Base-by-base conservation (phyloP, 1,284 basidiomycete genomes). In the Moniliophthora roreri region DNA sequence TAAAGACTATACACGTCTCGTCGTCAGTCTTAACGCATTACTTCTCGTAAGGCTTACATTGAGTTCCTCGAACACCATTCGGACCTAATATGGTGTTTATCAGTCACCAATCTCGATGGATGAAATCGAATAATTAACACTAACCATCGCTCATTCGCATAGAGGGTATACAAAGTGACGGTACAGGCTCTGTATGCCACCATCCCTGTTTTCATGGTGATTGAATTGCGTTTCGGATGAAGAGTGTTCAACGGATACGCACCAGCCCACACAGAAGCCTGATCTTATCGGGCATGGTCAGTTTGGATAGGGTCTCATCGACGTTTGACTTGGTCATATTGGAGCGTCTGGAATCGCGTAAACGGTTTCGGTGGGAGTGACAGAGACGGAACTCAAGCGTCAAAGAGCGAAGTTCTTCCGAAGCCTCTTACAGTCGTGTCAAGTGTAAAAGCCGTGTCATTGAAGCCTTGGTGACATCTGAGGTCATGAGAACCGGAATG, bases 21-120 rank as follows among this genome's bases (percentile, higher is more conserved):
- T 11, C 26, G 16, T 55, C 26, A 34, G 15, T 28, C 32, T 26
- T 32, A 16, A 7, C 24, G 28, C 11, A n/a, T n/a, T 49, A 48
- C 51, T 23, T 18, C 46, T 42, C 42, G 49, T 54, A 26, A 50
- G 42, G 61, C 64, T 54, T 63, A 72, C 76, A 76, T 61, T 65
- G 66, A 21, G 72, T 73, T 34, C 80, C 79, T 44, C 80, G 71
- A 47, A 80, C 76, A 49, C 81, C 81, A 58, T 79, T 79, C 0
- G 76, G 77, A 15, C 76, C 76, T 76, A 40, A 35, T 21, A 36
- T n/a, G n/a, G 2, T 23, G 26, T 40, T 32, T 21, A 4, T 35
- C 26, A 40, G 28, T n/a, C 44, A n/a, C n/a, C n/a, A n/a, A n/a
- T n/a, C n/a, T n/a, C n/a, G n/a, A 36, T 34, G 18, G 26, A 35